Evolutionary conservation across 2,329 filamentous ascomycete genomes (phyloP), one percentile per base, ranked within the genome.

Genomic region (Pezicula carpinea): DNA sequence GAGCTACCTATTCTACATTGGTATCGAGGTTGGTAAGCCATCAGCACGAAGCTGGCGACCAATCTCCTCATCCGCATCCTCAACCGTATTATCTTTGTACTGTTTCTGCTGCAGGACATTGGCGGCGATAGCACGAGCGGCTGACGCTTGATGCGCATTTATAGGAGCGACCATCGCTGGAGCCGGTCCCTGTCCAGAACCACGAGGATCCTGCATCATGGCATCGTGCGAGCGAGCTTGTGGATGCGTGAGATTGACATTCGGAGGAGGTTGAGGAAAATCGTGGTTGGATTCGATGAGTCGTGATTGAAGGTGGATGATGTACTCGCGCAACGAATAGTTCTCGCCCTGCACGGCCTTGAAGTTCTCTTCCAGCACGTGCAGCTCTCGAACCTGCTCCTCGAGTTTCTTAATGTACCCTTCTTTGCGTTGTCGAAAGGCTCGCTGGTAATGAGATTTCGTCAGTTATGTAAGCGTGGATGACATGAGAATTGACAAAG

Each of bases 391-490:
- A 43, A 96, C 89, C 65, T 97, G 89, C 64, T 93, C 87, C 69
- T 99, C 93, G 6, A 99, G 79, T 66, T 95, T 95, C 73, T 95
- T 95, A 67, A 99, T 99, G 66, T 99, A 96, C 39, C 89, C 88
- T 69, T 99, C 93, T 66, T 99, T 99, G 53, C 93, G 87, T 70
- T 97, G 91, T 35, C 93, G 88, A 70, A 99, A 99, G 35, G 93
- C 93, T 65, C 93, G 83, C 92, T 99, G 61, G 67, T 55, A 63
- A 60, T 56, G 33, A 40, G 14, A 21, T 21, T 21, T 13, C 10
- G 43, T 26, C 46, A 49, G 50, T 62, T 63, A 64, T 50, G 59
- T 64, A 62, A 63, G 60, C 59, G 52, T 59, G 54, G 63, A 65
- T 64, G 62, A 63, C 62, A 63, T 62, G 59, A 62, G 60, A 63